Evolutionary conservation across 1,139 yeast genomes (phyloP), one percentile per base, ranked within the genome.

Genomic region (Saccharomyces hybrid): DNA sequence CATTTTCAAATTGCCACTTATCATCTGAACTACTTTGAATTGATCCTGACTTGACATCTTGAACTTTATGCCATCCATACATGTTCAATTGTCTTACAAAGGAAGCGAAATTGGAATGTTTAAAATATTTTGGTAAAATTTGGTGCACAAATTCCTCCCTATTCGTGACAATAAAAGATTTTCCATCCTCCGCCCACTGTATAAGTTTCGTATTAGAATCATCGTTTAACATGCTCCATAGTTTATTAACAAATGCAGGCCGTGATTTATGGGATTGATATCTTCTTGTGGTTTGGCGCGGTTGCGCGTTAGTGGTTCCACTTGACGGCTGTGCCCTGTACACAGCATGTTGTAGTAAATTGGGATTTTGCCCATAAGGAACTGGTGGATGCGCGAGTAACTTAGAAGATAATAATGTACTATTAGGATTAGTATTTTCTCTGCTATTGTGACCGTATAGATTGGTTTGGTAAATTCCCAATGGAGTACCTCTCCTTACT

Each of bases 201-300:
- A 93, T 91, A 63, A 83, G 82, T 49, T 84, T 79, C 16, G 78
- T 70, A 68, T 91, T 91, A 0, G 73, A 68, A 0, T 81, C 75
- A 67, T 91, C 97, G 68, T 90, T 90, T 11, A 93, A 91, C 97
- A 93, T 93, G 38, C 86, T 81, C 98, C 98, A 93, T 34, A 93
- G 75, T 69, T 93, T 93, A 76, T 85, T 82, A 5, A 93, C 96
- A 73, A 93, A 93, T 0, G 96, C 95, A 1, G 97, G 96, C 54
- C 90, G 73, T 4, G 76, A 67, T 63, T 78, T 79, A 30, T 52
- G 49, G 20, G 47, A 16, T 26, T 52, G 53, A 11, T 34, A 31
- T 30, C 54, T 34, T 42, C 50, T 16, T 7, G 27, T 25, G 6
- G 16, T 26, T 38, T 38, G 44, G 7, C 44, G 44, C 2, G 44